Base-by-base conservation (phyloP, 192 early-diverging fungal species). In the Gryganskiella cystojenkinii region DNA sequence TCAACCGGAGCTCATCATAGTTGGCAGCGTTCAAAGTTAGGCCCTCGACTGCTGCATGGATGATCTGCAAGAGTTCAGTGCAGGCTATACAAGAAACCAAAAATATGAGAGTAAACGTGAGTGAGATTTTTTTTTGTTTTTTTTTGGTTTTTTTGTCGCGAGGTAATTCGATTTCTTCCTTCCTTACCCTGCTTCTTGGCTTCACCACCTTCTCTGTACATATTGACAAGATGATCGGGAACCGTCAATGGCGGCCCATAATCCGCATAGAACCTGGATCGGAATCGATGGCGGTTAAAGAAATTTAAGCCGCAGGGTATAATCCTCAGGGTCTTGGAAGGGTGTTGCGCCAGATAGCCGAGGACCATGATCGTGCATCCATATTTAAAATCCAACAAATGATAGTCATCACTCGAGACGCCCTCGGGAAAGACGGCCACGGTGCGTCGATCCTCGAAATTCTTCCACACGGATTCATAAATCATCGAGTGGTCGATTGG, bases 241-340 rank as follows among this genome's bases (percentile, higher is more conserved):
- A 82, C 73, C 17, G 65, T 71, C 17, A 82, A 64, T 10, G 81
- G 67, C 14, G 42, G 24, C 9, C 66, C 69, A 46, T 79, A 71
- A 34, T 82, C 75, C 15, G 71, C 75, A 54, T 79, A 82, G 35
- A 82, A 76, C 52, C 70, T 64, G 61, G 70, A 73, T 73, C 81
- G 69, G 65, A 82, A 82, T 70, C 74, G 64, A 70, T 82, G 81
- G 43, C 81, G 81, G 67, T 82, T 79, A 55, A 82, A 82, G 55
- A 82, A 82, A 47, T 82, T 82, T 34, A 82, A 53, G 4, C 81
- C 81, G 46, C 81, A 82, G 19, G 81, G 81, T 52, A 82, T 61
- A 57, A 82, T 64, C 52, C 66, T 72, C 51, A 82, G 42, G 30
- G 56, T 73, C 56, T 66, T 79, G 44, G 70, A 69, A 0, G 60